Base-by-base conservation (phyloP, 768 basidiomycete species). In the Pluteus cervinus region DNA sequence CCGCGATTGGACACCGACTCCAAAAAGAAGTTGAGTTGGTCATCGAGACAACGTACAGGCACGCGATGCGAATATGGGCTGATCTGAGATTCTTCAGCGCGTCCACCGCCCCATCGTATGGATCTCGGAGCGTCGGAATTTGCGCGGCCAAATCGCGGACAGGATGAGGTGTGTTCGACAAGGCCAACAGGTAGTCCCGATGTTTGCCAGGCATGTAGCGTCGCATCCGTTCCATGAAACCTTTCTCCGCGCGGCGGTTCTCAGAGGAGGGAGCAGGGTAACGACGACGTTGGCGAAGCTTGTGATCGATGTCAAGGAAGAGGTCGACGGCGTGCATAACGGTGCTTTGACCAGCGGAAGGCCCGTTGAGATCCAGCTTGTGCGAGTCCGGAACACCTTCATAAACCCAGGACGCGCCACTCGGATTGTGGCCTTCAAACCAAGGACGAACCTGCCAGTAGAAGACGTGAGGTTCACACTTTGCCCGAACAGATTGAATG, bases 131-230 rank as follows among this genome's bases (percentile, higher is more conserved):
- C 3, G 68, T 63, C 5, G 80, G 75, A 10, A 69, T 76, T 29
- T 60, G 54, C 40, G 68, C 67, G 2, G 79, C 84, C 22, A 81
- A 59, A 24, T 76, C 70, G 16, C 86, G 76, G 36, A 89, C 51
- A 15, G 79, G 68, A n/a, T 63, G 79, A 10, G 76, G 72, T 36
- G 71, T 66, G 9, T 66, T 60, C 2, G 74, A 65, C 24, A 98
- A 72, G 49, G 79, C 75, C 16, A 62, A 58, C 38, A 98, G 74
- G 63, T 91, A 98, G 31, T 82, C 78, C 29, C 87, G 81, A 62
- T 97, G 94, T 37, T 75, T 76, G 10, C 85, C 84, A 0, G 94
- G 93, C 94, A 98, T 98, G 62, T 98, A 98, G 15, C 76, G 75
- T 40, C 87, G 66, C 92, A 96, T 96, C 33, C 89, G 74, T 41